Conservation (phyloP, 1,284 basidiomycete genomes). For the Malassezia cuniculi region DNA sequence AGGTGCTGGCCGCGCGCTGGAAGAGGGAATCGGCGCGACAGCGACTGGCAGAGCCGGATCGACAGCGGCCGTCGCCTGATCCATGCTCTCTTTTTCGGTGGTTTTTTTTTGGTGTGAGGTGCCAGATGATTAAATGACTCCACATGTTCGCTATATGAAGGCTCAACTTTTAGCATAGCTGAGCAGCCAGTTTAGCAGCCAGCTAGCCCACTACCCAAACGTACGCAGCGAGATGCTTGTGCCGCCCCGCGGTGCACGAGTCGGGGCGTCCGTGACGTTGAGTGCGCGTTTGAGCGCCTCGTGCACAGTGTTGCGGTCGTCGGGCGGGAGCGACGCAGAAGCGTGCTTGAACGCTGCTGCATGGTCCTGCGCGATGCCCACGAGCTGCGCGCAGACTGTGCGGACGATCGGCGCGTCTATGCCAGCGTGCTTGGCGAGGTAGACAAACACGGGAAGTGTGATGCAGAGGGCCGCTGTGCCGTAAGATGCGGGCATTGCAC, state of each 20-base stretch:
- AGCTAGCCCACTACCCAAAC: constrained; percentile 4
- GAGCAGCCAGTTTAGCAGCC: too few species aligned
- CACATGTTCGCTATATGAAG: too few species aligned
- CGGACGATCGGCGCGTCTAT: constrained; percentile 43
- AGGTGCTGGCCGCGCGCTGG: neutral
- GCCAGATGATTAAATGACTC: too few species aligned
- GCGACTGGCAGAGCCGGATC: too few species aligned
- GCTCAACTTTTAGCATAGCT: too few species aligned
- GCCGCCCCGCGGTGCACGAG: neutral
- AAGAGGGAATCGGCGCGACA: neutral
- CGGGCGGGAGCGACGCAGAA: constrained; percentile 52
- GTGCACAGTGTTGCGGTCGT: constrained; percentile 2
- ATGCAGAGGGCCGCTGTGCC: constrained; percentile 61
- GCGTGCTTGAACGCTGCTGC: constrained; percentile 77
- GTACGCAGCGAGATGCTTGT: constrained; percentile 9
- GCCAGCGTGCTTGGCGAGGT: constrained; percentile 48
- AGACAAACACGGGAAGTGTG: constrained; percentile 63
- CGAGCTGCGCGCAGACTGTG: constrained; percentile 55
- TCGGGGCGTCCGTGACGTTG: neutral
- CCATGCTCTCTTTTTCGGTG: too few species aligned
- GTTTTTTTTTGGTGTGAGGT: too few species aligned
- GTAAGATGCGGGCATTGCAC: constrained; percentile 47
- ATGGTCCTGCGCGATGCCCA: constrained; percentile 61
- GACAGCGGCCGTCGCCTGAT: too few species aligned
- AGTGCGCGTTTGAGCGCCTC: constrained; percentile 6